Evolutionary conservation across 352 stramenopile species (phyloP).

Genomic region (Phytophthora crassamura): DNA sequence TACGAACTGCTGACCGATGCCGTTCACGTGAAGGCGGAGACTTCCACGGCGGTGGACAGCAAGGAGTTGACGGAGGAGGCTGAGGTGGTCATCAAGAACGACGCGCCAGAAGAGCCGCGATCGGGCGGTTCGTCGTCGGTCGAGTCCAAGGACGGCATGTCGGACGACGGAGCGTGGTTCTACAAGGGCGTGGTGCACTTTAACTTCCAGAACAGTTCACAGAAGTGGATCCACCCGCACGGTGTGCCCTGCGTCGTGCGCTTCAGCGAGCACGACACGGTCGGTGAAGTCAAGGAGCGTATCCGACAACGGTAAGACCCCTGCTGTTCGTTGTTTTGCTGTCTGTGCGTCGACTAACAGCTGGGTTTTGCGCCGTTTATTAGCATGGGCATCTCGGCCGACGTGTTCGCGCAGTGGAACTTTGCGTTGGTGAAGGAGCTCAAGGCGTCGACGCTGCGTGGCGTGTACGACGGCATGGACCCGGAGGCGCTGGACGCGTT

Average conservation of each 20-base stretch:
- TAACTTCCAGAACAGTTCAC: conserved; percentile 60
- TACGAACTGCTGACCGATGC: conserved; percentile 34
- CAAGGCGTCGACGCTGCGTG: conserved; percentile 63
- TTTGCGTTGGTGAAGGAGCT: conserved; percentile 80
- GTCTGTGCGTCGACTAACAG: conserved; percentile 16
- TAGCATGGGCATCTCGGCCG: conserved; percentile 73
- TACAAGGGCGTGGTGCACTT: conserved; percentile 79
- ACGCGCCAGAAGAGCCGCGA: background rate
- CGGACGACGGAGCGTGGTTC: conserved; percentile 43
- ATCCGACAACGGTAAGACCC: conserved; percentile 62
- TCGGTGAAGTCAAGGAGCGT: conserved; percentile 71
- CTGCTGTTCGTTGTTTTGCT: conserved; percentile 6
- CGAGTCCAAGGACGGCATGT: background rate
- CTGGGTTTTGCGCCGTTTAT: conserved; percentile 18
- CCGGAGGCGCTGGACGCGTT: conserved; percentile 54
- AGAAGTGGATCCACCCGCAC: conserved; percentile 79
- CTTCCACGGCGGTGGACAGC: no score
- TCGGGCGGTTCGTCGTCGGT: background rate
- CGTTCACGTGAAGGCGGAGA: background rate
- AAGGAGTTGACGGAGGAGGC: background rate
- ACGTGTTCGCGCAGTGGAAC: conserved; percentile 76
- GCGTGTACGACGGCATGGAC: conserved; percentile 75
- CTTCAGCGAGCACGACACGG: conserved; percentile 70
- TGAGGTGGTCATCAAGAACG: background rate
- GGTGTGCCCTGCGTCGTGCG: conserved; percentile 73